These are phyloP conservation scores for Aaosphaeria arxii DNA, from an alignment of 2,329 filamentous ascomycete genomes.

Conservation along the genomic window DNA sequence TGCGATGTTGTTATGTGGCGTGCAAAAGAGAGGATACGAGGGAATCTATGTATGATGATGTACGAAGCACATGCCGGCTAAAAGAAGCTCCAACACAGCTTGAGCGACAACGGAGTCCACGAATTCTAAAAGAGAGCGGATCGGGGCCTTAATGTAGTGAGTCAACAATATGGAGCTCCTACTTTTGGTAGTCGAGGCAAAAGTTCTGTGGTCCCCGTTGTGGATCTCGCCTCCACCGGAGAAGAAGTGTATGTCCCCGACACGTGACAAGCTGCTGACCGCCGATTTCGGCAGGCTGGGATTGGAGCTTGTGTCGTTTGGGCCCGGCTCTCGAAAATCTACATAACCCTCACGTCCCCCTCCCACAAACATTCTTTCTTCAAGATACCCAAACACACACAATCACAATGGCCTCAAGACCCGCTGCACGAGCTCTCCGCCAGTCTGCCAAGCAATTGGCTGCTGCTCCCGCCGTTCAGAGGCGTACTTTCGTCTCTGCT, in stretches of 20 bases:
- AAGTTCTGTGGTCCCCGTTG: no score
- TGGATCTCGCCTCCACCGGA: no score
- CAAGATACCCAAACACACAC: constrained; percentile 38
- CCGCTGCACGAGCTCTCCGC: constrained; percentile 63
- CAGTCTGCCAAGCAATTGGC: constrained; percentile 56
- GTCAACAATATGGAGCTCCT: no score
- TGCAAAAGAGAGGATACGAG: no score
- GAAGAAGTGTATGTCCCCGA: background rate
- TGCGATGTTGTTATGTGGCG: no score
- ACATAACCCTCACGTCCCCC: constrained; percentile 17
- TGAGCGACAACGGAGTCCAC: no score
- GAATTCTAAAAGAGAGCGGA: no score
- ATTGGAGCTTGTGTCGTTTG: background rate
- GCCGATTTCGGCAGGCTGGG: constrained; percentile 11
- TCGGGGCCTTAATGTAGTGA: no score
- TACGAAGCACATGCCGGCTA: no score
- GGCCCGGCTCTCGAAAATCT: constrained; percentile 6
- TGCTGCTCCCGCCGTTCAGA: constrained; percentile 48
- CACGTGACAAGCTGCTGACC: background rate
- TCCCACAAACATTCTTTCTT: constrained; percentile 11
- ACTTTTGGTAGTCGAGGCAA: no score
- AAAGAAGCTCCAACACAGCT: no score
- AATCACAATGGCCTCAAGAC: constrained; percentile 73
- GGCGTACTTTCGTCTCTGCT: constrained; percentile 59
- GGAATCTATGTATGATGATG: no score